Conservation (phyloP, 192 early-diverging fungal species). For the Coemansia sp. region DNA sequence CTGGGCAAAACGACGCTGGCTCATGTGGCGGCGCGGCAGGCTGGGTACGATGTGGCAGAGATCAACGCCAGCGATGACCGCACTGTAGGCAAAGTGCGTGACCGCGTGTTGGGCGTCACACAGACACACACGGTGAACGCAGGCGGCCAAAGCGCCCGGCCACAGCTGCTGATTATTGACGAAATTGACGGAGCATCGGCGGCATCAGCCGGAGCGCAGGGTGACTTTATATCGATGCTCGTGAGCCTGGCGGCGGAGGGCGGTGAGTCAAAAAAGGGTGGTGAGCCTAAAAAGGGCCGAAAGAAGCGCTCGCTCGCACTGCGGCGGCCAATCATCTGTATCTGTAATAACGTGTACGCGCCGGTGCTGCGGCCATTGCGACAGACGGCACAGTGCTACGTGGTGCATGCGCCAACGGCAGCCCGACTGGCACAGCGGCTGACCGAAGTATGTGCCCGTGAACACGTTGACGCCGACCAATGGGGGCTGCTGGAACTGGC, state of each 20-base stretch:
- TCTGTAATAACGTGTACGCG: conserved; percentile 96
- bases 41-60: conserved; percentile 88
- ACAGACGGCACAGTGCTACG: conserved; percentile 68
- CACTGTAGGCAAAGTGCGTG: conserved; percentile 69
- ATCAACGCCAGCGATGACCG: conserved; percentile 99
- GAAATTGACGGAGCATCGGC: conserved; percentile 81
- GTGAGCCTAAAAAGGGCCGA: conserved; percentile 6
- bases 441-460: conserved; percentile 74
- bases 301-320: conserved; percentile 50
- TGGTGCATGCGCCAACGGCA: conserved; percentile 67
- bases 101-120: conserved; percentile 72
- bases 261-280: conserved; percentile 42
- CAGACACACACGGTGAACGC: conserved; percentile 67
- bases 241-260: conserved; percentile 41
- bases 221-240: conserved; percentile 78
- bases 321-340: conserved; percentile 93
- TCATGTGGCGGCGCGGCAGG: conserved; percentile 84
- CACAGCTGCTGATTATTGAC: conserved; percentile 87
- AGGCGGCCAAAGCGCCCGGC: conserved; percentile 56
- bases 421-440: conserved; percentile 72
- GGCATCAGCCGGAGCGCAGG: conserved; percentile 63
- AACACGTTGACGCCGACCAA: conserved; percentile 72
- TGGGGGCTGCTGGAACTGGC: conserved; percentile 73
- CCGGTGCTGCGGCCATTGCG: conserved; percentile 84
- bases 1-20: conserved; percentile 97